Percentiles rank a stretch among this genome's conserved stretches.
Conservation (phyloP, 179 eudicot genomes). For the Sideroxylon spinosum region DNA sequence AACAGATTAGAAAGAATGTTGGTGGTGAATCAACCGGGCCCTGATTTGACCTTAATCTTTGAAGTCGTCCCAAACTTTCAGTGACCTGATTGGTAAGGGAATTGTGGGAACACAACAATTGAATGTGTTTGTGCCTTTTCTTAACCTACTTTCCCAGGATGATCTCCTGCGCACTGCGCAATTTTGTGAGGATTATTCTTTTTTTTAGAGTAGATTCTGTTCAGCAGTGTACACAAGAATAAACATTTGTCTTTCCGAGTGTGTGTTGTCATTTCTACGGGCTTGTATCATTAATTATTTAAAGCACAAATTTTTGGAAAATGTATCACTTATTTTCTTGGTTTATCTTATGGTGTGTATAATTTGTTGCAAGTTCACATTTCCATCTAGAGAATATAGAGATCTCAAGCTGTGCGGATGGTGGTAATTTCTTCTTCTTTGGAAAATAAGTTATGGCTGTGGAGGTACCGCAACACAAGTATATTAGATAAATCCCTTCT, state of each 20-base stretch:
- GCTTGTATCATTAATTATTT: constrained; percentile 7
- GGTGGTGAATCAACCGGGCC: background rate
- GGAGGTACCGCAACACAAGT: too few relatives aligned
- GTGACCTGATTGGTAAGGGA: background rate
- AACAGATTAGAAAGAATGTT: background rate
- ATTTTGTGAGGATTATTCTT: background rate
- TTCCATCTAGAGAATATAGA: background rate
- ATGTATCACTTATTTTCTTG: constrained; percentile 11
- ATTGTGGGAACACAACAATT: background rate
- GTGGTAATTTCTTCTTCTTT: too few relatives aligned
- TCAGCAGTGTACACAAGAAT: constrained; percentile 5
- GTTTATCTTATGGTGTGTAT: background rate
- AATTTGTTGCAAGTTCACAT: background rate
- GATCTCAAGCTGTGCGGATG: too few relatives aligned
- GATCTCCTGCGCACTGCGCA: constrained; percentile 3
- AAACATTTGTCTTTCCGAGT: background rate
- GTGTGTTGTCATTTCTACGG: background rate
- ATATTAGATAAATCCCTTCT: too few relatives aligned
- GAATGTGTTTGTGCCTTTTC: constrained; percentile 9
- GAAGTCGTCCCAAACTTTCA: background rate
- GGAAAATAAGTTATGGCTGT: too few relatives aligned
- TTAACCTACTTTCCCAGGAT: background rate
- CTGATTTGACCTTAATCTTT: background rate
- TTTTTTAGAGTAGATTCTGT: background rate
- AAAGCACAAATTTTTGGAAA: constrained; percentile 12